Evolutionary conservation across 345 rosid genomes (phyloP).

Genomic region (Limnanthes douglasii): DNA sequence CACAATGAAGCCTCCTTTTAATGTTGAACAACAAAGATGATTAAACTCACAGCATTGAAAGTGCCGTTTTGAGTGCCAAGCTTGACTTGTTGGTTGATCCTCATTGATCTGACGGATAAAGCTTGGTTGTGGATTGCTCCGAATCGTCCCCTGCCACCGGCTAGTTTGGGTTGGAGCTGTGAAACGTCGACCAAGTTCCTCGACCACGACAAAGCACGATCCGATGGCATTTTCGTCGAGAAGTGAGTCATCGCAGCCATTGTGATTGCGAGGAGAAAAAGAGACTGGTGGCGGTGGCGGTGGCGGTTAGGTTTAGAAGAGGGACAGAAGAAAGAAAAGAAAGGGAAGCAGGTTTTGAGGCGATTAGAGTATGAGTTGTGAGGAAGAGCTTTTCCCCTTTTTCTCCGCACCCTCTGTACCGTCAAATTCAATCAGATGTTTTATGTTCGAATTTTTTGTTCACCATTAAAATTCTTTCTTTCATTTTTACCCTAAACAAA

Average conservation of each 20-base stretch:
- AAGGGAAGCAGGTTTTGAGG: no score
- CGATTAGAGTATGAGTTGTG: no score
- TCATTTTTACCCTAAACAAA: no score
- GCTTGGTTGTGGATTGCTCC: slow-evolving; percentile 7
- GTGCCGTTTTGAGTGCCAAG: slow-evolving; percentile 24
- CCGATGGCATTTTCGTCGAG: slow-evolving; percentile 12
- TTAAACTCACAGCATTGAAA: slow-evolving; percentile 24
- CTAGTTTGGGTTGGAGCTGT: slow-evolving; percentile 7
- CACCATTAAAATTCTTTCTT: no score
- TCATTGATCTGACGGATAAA: slow-evolving; percentile 29
- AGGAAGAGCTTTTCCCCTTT: no score
- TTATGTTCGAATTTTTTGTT: no score
- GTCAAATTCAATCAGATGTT: no score
- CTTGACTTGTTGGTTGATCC: slow-evolving; percentile 5
- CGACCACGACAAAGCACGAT: slow-evolving; percentile 25
- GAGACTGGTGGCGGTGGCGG: slow-evolving; percentile 1
- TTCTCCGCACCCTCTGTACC: no score
- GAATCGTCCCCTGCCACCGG: slow-evolving; percentile 6
- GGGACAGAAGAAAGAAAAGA: no score
- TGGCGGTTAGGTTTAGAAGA: no score
- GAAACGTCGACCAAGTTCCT: slow-evolving; percentile 12
- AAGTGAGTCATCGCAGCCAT: slow-evolving; percentile 20
- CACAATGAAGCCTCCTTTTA: no score
- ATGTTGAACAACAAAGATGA: background rate
- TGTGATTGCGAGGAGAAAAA: slow-evolving; percentile 11